A percentile compares a stretch with the other conserved stretches of the same genome.
phyloP scores from a whole-genome alignment of 495 filamentous ascomycete genomes.

The Thermothielavioides terrestris region DNA sequence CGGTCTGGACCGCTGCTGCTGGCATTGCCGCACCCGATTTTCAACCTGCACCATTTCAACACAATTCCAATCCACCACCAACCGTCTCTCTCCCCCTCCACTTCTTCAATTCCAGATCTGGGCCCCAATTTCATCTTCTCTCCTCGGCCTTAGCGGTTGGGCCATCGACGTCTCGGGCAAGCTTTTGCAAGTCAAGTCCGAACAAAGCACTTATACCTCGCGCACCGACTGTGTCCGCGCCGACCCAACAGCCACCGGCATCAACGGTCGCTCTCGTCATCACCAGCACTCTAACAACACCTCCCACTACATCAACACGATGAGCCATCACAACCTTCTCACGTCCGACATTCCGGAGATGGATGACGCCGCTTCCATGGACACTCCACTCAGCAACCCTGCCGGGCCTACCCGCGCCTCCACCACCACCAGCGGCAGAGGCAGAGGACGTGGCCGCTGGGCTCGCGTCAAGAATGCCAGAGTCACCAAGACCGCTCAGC shows the following conservation, averaged over 20 bases:
- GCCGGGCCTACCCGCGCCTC: slow-evolving; percentile 23
- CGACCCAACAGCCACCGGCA: not conserved
- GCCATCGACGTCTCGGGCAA: slow-evolving; percentile 16
- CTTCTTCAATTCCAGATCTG: not conserved
- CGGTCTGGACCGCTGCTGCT: no score
- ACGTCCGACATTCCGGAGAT: slow-evolving; percentile 6
- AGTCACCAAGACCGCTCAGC: slow-evolving; percentile 26
- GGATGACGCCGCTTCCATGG: slow-evolving; percentile 19
- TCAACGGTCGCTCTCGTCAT: not conserved
- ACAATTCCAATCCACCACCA: no score
- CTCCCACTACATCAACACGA: slow-evolving; percentile 3
- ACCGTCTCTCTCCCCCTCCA: not conserved
- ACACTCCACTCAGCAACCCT: slow-evolving; percentile 4
- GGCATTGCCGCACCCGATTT: no score
- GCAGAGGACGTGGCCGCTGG: slow-evolving; percentile 21
- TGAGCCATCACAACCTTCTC: slow-evolving; percentile 11
- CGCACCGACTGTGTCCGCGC: not conserved
- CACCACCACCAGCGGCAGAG: slow-evolving; percentile 17
- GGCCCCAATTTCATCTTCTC: slow-evolving; percentile 1
- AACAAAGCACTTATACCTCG: slow-evolving; percentile 1
- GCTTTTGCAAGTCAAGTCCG: slow-evolving; percentile 20
- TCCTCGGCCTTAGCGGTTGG: slow-evolving; percentile 20
- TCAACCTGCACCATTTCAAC: no score
- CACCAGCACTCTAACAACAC: not conserved
- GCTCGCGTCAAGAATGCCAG: slow-evolving; percentile 16